Evolutionary conservation across 2,329 filamentous ascomycete species (phyloP), one percentile per base, ranked within the genome.

Genomic region (Didymella pinodella): DNA sequence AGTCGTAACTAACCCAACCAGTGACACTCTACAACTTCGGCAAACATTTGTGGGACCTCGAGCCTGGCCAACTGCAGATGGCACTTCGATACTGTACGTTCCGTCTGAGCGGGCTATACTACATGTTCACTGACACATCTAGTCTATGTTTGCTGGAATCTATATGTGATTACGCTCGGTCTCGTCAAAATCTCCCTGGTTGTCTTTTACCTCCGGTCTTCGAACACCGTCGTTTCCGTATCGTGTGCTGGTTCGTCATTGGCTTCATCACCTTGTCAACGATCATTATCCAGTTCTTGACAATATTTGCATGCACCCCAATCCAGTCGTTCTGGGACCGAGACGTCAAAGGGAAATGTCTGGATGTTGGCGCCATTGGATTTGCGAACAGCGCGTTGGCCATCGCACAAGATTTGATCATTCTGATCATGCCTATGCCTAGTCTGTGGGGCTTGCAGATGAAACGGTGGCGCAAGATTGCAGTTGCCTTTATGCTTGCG

Each of bases 121-220:
- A 34, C 12, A 34, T 5, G 16, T 18, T n/a, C 7, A 2, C 46
- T 48, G 14, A 55, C 3, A 6, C 1, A 14, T 28, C 4, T 1
- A 70, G 67, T 69, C 57, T 68, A 61, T 34, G 49, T 69, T 10
- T 57, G 65, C 16, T 65, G 52, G 61, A 62, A 60, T 3, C 57
- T 59, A 5, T 70, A 70, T 31, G 54, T 65, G 7, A 25, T 66
- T 25, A 59, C 67, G 6, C 57, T 69, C 4, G 62, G 59, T 16
- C 43, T 69, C 8, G 64, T 67, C 14, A 71, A 69, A 40, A 51
- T 64, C 6, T 68, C 68, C 1, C 44, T 71, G 14, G 48, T 71
- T 22, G 41, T 62, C 18, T 69, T 68, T 48, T 73, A 70, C 41
- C 66, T 73, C 10, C 63, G 69, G 68, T 71, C 46, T 73, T 73